Conservation (phyloP, 169 alveolate genomes). For the Toxoplasma gondii region DNA sequence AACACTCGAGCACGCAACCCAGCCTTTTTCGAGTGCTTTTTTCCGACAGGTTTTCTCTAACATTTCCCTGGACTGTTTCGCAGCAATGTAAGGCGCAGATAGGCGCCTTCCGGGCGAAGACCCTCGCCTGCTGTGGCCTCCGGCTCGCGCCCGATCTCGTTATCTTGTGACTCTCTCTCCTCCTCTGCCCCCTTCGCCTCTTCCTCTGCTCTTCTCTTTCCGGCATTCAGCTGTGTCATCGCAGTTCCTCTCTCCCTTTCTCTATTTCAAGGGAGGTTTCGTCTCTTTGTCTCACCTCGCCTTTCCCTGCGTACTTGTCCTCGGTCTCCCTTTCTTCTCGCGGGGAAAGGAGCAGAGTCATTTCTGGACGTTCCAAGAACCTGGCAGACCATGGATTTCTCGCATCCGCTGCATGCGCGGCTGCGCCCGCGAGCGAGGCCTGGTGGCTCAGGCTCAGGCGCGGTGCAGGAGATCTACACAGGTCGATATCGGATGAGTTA, state of each 20-base stretch:
- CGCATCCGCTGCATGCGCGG: slow-evolving; percentile 1
- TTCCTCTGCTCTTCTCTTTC: neutral
- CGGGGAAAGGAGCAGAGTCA: neutral
- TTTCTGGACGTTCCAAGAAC: too few relatives aligned
- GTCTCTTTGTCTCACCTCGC: too few relatives aligned
- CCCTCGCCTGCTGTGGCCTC: neutral
- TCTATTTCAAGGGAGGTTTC: too few relatives aligned
- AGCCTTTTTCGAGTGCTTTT: too few relatives aligned
- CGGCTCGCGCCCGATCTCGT: neutral
- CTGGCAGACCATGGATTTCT: neutral
- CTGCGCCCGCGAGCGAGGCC: neutral
- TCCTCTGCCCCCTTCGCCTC: too few relatives aligned
- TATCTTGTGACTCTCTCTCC: neutral
- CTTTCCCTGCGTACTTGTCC: neutral
- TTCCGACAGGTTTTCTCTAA: too few relatives aligned
- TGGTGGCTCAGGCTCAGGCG: neutral
- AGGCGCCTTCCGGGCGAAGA: too few relatives aligned
- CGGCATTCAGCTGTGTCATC: neutral
- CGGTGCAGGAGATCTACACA: slow-evolving; percentile 20
- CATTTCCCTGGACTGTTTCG: too few relatives aligned
- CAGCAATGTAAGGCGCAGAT: too few relatives aligned
- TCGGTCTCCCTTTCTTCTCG: neutral
- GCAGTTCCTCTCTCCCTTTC: neutral
- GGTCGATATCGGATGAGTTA: slow-evolving; percentile 19
- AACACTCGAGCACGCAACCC: too few relatives aligned